Evolutionary conservation across 306 rosid species (phyloP).

Genomic region (Quercus robur): DNA sequence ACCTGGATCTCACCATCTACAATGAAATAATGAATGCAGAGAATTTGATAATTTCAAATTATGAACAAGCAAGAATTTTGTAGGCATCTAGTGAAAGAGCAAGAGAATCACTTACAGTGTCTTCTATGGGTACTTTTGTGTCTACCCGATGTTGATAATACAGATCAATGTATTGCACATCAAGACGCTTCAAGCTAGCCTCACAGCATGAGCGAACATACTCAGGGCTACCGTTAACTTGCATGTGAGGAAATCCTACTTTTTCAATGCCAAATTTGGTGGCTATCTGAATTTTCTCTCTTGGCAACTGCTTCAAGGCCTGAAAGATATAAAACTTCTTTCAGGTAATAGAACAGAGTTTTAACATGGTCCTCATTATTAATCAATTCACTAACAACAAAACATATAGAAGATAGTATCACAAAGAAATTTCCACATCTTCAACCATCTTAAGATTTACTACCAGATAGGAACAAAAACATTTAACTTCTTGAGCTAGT

Average conservation of each 20-base stretch:
- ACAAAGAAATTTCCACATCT: background rate
- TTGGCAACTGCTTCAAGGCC: constrained; percentile 65
- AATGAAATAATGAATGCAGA: background rate
- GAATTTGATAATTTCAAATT: background rate
- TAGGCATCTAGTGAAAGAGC: background rate
- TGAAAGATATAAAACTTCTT: constrained; percentile 4
- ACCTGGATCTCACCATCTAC: background rate
- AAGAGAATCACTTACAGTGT: constrained; percentile 43
- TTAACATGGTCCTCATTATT: background rate
- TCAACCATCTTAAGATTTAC: background rate
- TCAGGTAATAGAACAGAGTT: background rate
- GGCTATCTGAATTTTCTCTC: constrained; percentile 68
- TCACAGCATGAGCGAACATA: constrained; percentile 70
- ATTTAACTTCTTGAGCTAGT: background rate
- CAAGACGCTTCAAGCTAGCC: constrained; percentile 77
- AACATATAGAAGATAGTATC: background rate
- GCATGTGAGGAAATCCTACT: background rate
- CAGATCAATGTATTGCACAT: constrained; percentile 64
- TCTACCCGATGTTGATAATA: constrained; percentile 70
- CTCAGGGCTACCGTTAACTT: constrained; percentile 55
- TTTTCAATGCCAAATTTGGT: constrained; percentile 60
- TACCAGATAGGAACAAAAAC: background rate
- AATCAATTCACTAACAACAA: background rate
- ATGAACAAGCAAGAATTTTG: background rate
- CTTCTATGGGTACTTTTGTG: constrained; percentile 61